Evolutionary conservation across 345 rosid species (phyloP).

Genomic region (Cochlearia excelsa): DNA sequence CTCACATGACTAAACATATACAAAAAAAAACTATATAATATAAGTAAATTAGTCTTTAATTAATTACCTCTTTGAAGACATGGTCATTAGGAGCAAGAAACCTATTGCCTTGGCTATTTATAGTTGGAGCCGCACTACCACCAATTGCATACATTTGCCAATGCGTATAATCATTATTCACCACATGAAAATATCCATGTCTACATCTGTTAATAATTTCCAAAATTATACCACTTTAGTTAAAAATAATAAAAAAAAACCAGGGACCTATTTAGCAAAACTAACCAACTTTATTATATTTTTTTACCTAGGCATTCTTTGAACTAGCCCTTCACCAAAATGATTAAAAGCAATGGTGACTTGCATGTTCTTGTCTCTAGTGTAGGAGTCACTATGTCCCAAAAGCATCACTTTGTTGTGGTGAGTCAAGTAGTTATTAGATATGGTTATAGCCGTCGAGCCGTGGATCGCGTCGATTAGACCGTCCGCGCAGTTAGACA

Average conservation of each 20-base stretch:
- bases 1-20: not conserved
- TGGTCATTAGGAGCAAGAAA: constrained; percentile 51
- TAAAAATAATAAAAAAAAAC: not conserved
- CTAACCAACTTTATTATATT: no score
- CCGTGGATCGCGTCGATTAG: constrained; percentile 58
- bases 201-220: constrained; percentile 40
- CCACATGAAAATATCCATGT: constrained; percentile 67
- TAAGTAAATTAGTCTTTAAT: not conserved
- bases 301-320: constrained; percentile 68
- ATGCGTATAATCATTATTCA: constrained; percentile 63
- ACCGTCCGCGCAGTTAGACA: constrained; percentile 59
- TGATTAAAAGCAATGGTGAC: constrained; percentile 70
- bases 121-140: constrained; percentile 66
- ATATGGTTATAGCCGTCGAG: constrained; percentile 58
- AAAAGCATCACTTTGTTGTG: constrained; percentile 64
- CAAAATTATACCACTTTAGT: constrained; percentile 6
- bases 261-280: not conserved
- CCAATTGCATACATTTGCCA: constrained; percentile 75
- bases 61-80: constrained; percentile 46
- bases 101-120: constrained; percentile 67
- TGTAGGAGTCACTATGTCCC: constrained; percentile 58
- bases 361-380: constrained; percentile 61
- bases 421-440: constrained; percentile 54
- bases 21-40: no score
- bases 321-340: constrained; percentile 68